Conservation (phyloP, 306 rosid species). For the Quercus berberidifolia region DNA sequence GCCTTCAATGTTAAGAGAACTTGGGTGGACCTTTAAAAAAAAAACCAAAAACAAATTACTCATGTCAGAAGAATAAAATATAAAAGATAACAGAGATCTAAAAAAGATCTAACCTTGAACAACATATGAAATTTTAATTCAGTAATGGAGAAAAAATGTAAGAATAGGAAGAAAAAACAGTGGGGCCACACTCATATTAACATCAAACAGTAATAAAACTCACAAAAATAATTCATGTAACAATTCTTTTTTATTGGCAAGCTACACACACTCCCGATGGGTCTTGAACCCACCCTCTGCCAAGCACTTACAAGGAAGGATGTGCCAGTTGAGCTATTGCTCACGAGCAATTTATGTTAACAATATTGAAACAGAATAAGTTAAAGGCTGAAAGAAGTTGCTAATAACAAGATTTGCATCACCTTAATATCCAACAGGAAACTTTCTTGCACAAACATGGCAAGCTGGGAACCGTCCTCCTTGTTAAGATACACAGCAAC, state of each 20-base stretch:
- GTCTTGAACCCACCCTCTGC: too few species aligned
- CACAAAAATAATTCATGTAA: neutral
- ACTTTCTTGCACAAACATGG: constrained; percentile 85
- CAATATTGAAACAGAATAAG: constrained; percentile 2
- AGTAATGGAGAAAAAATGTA: constrained; percentile 3
- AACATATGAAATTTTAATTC: neutral
- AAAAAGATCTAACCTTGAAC: neutral
- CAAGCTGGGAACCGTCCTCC: constrained; percentile 94
- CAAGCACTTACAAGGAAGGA: too few species aligned
- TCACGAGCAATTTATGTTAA: neutral
- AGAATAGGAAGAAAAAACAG: neutral
- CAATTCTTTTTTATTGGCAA: too few species aligned
- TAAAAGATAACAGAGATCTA: neutral
- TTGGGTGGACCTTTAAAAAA: constrained; percentile 75
- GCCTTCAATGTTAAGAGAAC: constrained; percentile 90
- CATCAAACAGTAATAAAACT: neutral
- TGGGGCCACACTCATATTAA: neutral
- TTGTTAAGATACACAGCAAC: constrained; percentile 85
- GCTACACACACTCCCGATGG: too few species aligned
- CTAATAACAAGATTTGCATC: constrained; percentile 11
- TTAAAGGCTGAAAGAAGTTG: neutral
- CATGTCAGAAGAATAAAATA: constrained; percentile 15
- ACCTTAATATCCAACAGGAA: constrained; percentile 89
- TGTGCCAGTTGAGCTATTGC: too few species aligned
- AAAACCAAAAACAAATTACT: constrained; percentile 15